Percentiles rank a stretch among this genome's conserved stretches.
phyloP scores from a whole-genome alignment of 495 filamentous ascomycete genomes.

The Neurospora sp. region DNA sequence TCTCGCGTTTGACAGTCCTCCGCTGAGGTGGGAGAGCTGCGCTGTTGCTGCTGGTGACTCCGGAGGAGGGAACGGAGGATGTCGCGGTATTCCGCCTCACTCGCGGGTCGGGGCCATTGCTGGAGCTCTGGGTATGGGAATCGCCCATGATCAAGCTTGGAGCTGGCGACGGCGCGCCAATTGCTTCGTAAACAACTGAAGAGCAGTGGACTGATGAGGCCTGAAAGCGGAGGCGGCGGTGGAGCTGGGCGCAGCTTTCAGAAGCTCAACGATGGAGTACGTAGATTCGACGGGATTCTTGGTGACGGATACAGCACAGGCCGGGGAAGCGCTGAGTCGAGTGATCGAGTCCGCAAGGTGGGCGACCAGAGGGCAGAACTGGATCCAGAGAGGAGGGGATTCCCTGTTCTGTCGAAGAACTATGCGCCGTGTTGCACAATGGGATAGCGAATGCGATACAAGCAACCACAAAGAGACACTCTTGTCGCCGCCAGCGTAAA shows the following conservation, averaged over 20 bases:
- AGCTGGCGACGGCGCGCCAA: not conserved
- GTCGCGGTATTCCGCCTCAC: not conserved
- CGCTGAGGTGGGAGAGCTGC: conserved; percentile 6
- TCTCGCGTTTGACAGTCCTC: conserved; percentile 16
- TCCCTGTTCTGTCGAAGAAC: not conserved
- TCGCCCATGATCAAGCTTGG: conserved; percentile 5
- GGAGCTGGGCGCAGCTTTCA: not conserved
- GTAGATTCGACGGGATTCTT: not conserved
- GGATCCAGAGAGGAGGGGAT: not conserved
- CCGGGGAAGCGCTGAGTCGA: not conserved
- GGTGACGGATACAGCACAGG: not conserved
- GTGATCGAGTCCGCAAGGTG: not conserved
- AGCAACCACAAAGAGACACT: not conserved
- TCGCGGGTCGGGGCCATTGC: conserved; percentile 2
- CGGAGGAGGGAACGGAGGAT: not conserved
- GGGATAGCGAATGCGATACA: not conserved
- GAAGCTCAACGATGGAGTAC: not conserved
- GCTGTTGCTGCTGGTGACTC: conserved; percentile 2
- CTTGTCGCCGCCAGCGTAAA: not conserved
- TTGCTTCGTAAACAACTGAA: not conserved
- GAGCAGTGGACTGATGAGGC: not conserved
- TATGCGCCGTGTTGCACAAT: not conserved
- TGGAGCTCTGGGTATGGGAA: not conserved
- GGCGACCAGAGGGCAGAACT: not conserved
- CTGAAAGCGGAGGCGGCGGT: not conserved